Base-by-base conservation (phyloP, 345 rosid genomes). In the Moricandia moricandioides region DNA sequence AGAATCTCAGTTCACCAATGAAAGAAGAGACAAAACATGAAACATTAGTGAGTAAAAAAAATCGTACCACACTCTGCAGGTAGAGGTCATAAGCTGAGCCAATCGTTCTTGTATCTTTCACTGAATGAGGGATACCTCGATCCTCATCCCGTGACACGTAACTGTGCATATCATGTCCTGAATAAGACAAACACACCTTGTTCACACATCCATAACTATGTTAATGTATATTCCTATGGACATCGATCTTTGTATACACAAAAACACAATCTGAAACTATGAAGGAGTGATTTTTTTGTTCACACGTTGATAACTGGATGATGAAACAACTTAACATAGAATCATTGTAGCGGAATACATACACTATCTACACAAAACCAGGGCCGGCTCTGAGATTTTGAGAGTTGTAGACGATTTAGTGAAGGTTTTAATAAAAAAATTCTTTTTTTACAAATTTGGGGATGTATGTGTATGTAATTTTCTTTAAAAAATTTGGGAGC, bases 21-120 rank as follows among this genome's bases (percentile, higher is more conserved):
- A 62, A 69, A 52, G 30, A 52, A 18, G 58, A 62, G 27, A 54
- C 27, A 59, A 66, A 3, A 8, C 16, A 3, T 10, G 8, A 67
- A 29, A 74, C 29, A 45, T 64, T 16, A 61, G 24, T 21, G 29
- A 56, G 35, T 26, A 39, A 34, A 33, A 33, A 57, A 40, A 66
- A 54, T n/a, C 24, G 34, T 84, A 92, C 90, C 73, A 82, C 67
- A 70, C 74, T 84, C 82, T 86, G 90, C 40, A 90, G 89, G 79
- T 88, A 90, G 2, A 85, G 88, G 37, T 92, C 97, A 78, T 90
- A 92, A 71, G 92, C 96, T 45, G 96, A 90, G 13, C 84, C 88
- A 70, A 90, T 88, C 3, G 88, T 74, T 80, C 90, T 86, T 1
- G 94, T 88, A 80, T 92, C 96, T 82, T 82, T 88, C 59, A 92